Percentiles rank a stretch among this genome's conserved stretches.
phyloP scores from a whole-genome alignment of 768 basidiomycete genomes.

The Macrolepiota albuminosa region DNA sequence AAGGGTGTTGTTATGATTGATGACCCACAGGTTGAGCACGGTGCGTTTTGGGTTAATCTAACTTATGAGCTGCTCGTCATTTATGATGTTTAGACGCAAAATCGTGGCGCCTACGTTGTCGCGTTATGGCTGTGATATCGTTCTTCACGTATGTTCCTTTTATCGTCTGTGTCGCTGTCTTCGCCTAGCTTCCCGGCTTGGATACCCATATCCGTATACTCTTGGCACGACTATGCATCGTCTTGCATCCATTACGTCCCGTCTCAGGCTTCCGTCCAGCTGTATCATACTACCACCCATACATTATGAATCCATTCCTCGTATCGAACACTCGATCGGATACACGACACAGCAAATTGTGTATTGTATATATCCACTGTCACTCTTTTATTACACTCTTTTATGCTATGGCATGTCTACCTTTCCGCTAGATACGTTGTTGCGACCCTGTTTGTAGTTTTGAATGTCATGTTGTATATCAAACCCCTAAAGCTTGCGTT shows the following conservation, averaged over 20 bases:
- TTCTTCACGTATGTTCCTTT: conserved; percentile 76
- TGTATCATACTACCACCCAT: conserved; percentile 4
- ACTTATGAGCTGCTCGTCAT: background rate
- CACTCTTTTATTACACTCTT: conserved; percentile 9
- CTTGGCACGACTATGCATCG: background rate
- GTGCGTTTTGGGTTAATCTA: conserved; percentile 33
- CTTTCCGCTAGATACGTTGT: conserved; percentile 12
- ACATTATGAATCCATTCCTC: background rate
- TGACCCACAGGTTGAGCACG: conserved; percentile 75
- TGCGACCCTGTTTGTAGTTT: conserved; percentile 2
- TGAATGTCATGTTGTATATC: conserved; percentile 8
- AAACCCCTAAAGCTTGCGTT: background rate
- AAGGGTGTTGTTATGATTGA: conserved; percentile 70
- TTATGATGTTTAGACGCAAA: conserved; percentile 49
- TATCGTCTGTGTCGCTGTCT: conserved; percentile 68
- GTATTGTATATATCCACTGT: background rate
- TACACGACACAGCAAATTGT: background rate
- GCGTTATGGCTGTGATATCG: conserved; percentile 64
- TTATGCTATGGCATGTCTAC: conserved; percentile 13
- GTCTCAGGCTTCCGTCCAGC: background rate
- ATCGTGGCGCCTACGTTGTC: conserved; percentile 72
- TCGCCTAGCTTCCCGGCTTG: conserved; percentile 26
- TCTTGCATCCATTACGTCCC: background rate
- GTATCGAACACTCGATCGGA: background rate
- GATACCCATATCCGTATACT: background rate